Base-by-base conservation (phyloP, 495 filamentous ascomycete genomes). In the Penicillium bialowiezense region DNA sequence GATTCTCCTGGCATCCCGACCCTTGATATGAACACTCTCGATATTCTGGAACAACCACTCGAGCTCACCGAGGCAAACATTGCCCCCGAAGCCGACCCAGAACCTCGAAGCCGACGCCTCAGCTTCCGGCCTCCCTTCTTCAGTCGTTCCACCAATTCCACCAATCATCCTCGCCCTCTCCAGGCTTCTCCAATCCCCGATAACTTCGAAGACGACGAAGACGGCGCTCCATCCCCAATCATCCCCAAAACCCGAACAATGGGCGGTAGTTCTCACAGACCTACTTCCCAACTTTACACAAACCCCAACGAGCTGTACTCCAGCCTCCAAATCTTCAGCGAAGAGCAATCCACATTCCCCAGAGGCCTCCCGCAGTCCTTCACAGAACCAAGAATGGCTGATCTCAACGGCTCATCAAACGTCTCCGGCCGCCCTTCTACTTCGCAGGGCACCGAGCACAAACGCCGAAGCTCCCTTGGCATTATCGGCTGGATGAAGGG, bases 401-500 rank as follows among this genome's bases (percentile, higher is more conserved):
- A 14, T 15, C 32, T 44, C n/a, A 38, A 51, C 12, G 48, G 48
- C 33, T 48, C 67, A 13, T 43, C 58, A 20, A 55, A 55, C 14
- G 54, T 56, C 35, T 50, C 63, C 9, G 51, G 21, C 9, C 61
- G 65, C n/a, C 64, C 65, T 1, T 51, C 55, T 9, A 64, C 63
- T 14, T 68, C 69, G 13, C 55, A 67, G 32, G 58, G 54, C 44
- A 55, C 50, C 21, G 66, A 71, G 7, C 68, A 70, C 48, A 72
- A 71, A 37, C 60, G 69, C 12, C 68, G 65, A 35, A 67, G 66
- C 50, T 75, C 72, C 1, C 55, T 73, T 1, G 64, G 69, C 3
- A 67, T 75, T 19, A 65, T 74, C 33, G 61, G 69, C 29, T 75
- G 72, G 72, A 70, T 75, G 66, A 75, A 75, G 41, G 60, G 66